These are phyloP conservation scores for Rhizopogon vesiculosus DNA, from an alignment of 768 basidiomycete species.

Conservation along the genomic window DNA sequence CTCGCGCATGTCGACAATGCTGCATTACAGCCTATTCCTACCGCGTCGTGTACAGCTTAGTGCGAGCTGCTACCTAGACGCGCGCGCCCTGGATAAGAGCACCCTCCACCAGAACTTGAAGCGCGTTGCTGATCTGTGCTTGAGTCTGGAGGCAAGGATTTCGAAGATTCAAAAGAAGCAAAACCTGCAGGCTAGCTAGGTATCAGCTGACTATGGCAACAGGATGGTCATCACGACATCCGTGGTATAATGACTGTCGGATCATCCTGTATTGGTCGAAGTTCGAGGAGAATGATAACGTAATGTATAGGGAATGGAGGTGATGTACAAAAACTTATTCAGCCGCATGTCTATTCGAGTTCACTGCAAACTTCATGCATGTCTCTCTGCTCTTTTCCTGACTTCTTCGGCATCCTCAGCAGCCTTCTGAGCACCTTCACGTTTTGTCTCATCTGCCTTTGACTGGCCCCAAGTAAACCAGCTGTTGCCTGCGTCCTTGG, in stretches of 20 bases:
- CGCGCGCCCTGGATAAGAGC: too few relatives aligned
- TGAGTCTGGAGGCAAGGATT: too few relatives aligned
- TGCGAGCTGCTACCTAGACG: too few relatives aligned
- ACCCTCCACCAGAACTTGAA: too few relatives aligned
- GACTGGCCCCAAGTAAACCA: constrained; percentile 37
- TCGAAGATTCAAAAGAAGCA: too few relatives aligned
- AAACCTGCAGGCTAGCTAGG: too few relatives aligned
- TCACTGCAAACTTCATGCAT: constrained; percentile 9
- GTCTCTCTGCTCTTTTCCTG: constrained; percentile 23
- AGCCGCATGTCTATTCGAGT: not conserved
- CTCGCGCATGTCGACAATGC: too few relatives aligned
- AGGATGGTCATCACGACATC: not conserved
- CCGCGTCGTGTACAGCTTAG: too few relatives aligned
- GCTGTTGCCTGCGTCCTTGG: constrained; percentile 23
- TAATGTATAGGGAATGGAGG: not conserved
- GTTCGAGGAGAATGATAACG: not conserved
- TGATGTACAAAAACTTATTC: not conserved
- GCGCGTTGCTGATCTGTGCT: too few relatives aligned
- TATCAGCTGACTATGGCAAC: too few relatives aligned
- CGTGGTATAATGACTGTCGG: not conserved
- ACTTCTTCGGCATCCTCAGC: constrained; percentile 24
- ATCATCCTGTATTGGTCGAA: not conserved
- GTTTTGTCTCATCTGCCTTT: constrained; percentile 27
- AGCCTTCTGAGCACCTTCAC: constrained; percentile 20
- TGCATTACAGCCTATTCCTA: too few relatives aligned